These are phyloP conservation scores for Cynara cardunculus DNA, from an alignment of 129 eudicot genomes.

Conservation along the genomic window DNA sequence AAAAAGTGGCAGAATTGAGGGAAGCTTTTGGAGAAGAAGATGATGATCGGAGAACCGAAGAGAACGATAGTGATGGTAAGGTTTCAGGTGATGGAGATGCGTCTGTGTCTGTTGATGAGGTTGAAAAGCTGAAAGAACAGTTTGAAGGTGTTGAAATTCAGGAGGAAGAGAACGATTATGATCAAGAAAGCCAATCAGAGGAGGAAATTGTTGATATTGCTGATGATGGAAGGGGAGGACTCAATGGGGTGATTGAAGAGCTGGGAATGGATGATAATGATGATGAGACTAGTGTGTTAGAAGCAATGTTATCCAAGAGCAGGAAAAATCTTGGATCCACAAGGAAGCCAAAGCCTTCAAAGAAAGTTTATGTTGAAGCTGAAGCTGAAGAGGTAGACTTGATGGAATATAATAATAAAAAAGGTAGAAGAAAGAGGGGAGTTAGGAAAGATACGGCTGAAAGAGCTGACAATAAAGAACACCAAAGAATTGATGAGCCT, in stretches of 20 bases:
- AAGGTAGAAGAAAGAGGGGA: conserved; percentile 66
- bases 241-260: conserved; percentile 17
- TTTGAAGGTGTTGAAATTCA: conserved; percentile 44
- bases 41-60: conserved; percentile 13
- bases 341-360: conserved; percentile 30
- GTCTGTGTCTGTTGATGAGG: conserved; percentile 50
- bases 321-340: conserved; percentile 31
- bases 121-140: conserved; percentile 42
- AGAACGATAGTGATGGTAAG: conserved; percentile 27
- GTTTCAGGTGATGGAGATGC: conserved; percentile 42
- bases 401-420: conserved; percentile 70
- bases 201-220: conserved; percentile 34
- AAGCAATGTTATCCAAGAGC: conserved; percentile 63
- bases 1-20: conserved; percentile 80
- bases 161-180: conserved; percentile 34
- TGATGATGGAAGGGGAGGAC: conserved; percentile 19
- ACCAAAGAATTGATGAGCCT: conserved; percentile 13
- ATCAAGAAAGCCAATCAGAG: conserved; percentile 35
- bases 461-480: conserved; percentile 41
- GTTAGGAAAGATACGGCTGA: conserved; percentile 45
- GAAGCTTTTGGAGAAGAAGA: conserved; percentile 64
- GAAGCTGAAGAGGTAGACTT: conserved; percentile 57
- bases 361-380: conserved; percentile 38
- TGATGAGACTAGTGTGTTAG: conserved; percentile 55
- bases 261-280: conserved; percentile 40